phyloP scores from a whole-genome alignment of 108 stramenopile genomes.

The Nitzschia palea region DNA sequence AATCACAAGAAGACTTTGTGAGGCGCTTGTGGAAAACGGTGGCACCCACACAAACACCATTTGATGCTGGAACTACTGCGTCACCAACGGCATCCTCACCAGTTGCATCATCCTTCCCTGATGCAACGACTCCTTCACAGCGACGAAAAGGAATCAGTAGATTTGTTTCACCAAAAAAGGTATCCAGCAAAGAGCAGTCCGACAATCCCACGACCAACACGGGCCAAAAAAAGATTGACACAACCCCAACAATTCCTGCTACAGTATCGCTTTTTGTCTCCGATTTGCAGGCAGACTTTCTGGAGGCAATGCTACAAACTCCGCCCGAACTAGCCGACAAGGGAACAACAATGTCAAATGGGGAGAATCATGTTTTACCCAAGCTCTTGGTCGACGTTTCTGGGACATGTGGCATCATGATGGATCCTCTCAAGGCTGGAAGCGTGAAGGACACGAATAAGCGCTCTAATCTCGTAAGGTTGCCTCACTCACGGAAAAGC shows the following conservation, averaged over 20 bases:
- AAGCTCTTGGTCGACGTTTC: conserved; percentile 70
- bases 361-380: conserved; percentile 20
- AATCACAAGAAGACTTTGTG: conserved; percentile 68
- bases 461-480: conserved; percentile 68
- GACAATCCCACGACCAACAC: background rate
- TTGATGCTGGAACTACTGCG: background rate
- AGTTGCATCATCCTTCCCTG: background rate
- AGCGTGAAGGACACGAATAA: conserved; percentile 28
- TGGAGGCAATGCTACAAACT: conserved; percentile 61
- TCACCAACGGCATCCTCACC: background rate
- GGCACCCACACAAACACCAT: background rate
- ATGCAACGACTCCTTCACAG: background rate
- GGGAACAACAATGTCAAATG: background rate
- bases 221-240: conserved; percentile 5
- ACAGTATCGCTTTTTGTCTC: conserved; percentile 54
- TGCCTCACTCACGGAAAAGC: conserved; percentile 60
- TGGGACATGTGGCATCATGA: conserved; percentile 73
- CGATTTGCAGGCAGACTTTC: conserved; percentile 63
- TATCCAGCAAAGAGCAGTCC: background rate
- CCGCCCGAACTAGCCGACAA: conserved; percentile 41
- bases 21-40: conserved; percentile 28
- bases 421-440: conserved; percentile 33
- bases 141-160: conserved; percentile 3
- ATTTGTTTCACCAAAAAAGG: conserved; percentile 20
- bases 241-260: conserved; percentile 23